These are phyloP conservation scores for Acanthochlamys bracteata DNA, from an alignment of 106 monocot species.

Conservation along the genomic window DNA sequence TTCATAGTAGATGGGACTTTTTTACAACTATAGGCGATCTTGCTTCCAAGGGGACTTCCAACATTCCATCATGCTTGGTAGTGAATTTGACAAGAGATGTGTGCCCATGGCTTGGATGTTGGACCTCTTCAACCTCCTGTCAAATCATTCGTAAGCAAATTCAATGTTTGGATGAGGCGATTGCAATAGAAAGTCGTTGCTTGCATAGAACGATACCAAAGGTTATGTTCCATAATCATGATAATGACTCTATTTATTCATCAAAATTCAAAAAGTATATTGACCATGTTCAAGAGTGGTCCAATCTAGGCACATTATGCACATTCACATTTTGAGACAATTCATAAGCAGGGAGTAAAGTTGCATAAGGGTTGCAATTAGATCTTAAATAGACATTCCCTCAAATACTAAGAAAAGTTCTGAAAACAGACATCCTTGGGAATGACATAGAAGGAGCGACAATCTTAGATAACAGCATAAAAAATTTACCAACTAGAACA, in stretches of 20 bases:
- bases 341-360: too few species aligned
- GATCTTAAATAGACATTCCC: too few species aligned
- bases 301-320: too few species aligned
- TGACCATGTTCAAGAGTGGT: too few species aligned
- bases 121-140: background rate
- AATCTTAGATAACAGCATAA: too few species aligned
- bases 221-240: background rate
- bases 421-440: too few species aligned
- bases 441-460: too few species aligned
- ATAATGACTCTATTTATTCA: background rate
- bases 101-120: background rate
- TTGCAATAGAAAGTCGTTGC: background rate
- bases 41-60: background rate
- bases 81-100: background rate
- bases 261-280: too few species aligned
- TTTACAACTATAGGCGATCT: background rate
- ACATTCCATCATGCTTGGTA: background rate
- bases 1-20: background rate
- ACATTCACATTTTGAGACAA: too few species aligned
- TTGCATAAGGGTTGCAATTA: too few species aligned
- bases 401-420: too few species aligned
- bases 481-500: too few species aligned
- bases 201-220: background rate
- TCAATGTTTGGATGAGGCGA: constrained; percentile 7
- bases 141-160: constrained; percentile 6